Percentiles rank a stretch among this genome's conserved stretches.
These are phyloP conservation scores for Serendipita sp. DNA, from an alignment of 768 basidiomycete genomes.

Conservation along the genomic window DNA sequence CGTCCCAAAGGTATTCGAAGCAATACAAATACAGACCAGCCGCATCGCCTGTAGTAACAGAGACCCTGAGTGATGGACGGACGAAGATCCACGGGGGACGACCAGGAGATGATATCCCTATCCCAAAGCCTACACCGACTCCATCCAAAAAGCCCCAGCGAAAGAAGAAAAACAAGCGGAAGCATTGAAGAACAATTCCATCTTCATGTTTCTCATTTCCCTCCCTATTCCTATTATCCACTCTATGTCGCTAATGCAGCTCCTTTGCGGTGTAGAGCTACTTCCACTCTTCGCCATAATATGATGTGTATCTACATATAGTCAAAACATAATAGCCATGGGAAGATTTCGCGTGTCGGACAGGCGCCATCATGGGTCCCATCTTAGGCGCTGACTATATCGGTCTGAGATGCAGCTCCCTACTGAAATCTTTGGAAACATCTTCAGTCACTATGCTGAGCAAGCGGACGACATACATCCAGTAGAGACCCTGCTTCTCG, in stretches of 20 bases:
- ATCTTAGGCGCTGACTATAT: too few species aligned
- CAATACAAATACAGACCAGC: conserved; percentile 72
- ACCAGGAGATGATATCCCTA: conserved; percentile 21
- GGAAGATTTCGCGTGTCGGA: too few species aligned
- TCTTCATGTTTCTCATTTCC: too few species aligned
- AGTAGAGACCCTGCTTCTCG: not conserved
- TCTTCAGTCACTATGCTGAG: not conserved
- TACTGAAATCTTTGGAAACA: not conserved
- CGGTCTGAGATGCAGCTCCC: not conserved
- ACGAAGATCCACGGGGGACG: conserved; percentile 53
- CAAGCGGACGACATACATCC: not conserved
- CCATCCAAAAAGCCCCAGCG: not conserved
- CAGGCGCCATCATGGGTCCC: too few species aligned
- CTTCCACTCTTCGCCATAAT: too few species aligned
- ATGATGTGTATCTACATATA: too few species aligned
- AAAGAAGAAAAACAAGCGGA: not conserved
- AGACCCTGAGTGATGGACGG: conserved; percentile 55
- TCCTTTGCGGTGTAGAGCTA: too few species aligned
- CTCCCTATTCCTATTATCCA: too few species aligned
- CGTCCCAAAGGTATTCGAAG: conserved; percentile 50
- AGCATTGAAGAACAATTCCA: not conserved
- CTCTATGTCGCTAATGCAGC: too few species aligned
- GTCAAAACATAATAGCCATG: too few species aligned
- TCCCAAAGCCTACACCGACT: not conserved
- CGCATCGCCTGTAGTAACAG: conserved; percentile 69